These are phyloP conservation scores for Onygena corvina DNA, from an alignment of 2,329 filamentous ascomycete genomes.

Conservation along the genomic window DNA sequence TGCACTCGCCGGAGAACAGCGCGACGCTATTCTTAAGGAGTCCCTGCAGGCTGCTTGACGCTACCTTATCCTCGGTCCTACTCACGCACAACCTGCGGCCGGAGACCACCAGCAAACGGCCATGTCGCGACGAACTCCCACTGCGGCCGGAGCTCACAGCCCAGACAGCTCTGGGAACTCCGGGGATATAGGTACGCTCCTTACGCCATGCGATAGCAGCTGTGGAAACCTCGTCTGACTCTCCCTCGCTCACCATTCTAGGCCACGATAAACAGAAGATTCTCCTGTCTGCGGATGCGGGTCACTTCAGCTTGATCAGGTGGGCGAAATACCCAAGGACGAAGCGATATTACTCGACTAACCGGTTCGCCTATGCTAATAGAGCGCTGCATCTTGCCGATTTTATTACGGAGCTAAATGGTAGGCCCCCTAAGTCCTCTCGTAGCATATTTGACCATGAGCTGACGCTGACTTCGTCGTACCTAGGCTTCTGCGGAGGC, in stretches of 20 bases:
- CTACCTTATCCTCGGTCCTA: neutral
- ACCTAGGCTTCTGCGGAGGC: constrained; percentile 39
- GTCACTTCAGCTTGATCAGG: constrained; percentile 42
- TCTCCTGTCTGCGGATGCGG: constrained; percentile 36
- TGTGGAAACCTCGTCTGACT: neutral
- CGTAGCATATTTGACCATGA: constrained; percentile 1
- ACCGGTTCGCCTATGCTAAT: constrained; percentile 6
- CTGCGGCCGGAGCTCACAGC: constrained; percentile 4
- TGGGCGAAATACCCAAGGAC: constrained; percentile 19
- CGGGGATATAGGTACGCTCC: constrained; percentile 11
- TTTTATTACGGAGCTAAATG: constrained; percentile 40
- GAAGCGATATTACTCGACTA: neutral
- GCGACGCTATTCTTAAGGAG: constrained; percentile 6
- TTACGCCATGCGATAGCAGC: neutral
- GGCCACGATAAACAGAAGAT: constrained; percentile 40
- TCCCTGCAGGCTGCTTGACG: neutral
- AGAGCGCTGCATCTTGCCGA: constrained; percentile 41
- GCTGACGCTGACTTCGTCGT: constrained; percentile 5
- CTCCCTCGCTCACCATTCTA: constrained; percentile 14
- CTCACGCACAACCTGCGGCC: neutral
- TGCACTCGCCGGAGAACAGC: too few species aligned
- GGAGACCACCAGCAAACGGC: neutral
- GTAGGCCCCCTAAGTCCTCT: constrained; percentile 21
- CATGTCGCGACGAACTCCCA: constrained; percentile 15
- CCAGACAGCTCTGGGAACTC: constrained; percentile 4